These are phyloP conservation scores for Discostella pseudostelligera DNA, from an alignment of 108 stramenopile genomes.

Conservation along the genomic window DNA sequence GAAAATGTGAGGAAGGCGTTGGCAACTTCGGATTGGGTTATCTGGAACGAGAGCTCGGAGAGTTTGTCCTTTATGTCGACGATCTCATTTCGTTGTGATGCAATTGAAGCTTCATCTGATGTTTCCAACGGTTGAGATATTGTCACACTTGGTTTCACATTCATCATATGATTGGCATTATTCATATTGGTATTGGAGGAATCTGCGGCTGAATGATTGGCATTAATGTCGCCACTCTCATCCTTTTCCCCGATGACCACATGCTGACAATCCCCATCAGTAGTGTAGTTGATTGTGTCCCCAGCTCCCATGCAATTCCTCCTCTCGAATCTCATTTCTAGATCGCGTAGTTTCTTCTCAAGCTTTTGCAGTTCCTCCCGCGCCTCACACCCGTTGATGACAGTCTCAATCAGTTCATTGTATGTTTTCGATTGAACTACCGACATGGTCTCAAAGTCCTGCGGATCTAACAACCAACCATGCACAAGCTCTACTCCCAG, in stretches of 20 bases:
- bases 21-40: conserved; percentile 56
- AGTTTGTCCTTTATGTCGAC: conserved; percentile 17
- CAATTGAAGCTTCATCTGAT: neutral
- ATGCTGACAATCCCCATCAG: neutral
- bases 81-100: conserved; percentile 14
- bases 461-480: conserved; percentile 94
- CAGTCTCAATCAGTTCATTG: conserved; percentile 91
- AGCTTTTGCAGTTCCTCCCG: conserved; percentile 34
- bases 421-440: conserved; percentile 70
- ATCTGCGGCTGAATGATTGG: neutral
- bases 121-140: neutral
- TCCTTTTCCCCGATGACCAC: conserved; percentile 5
- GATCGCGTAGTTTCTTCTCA: neutral
- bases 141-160: neutral
- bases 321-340: conserved; percentile 14
- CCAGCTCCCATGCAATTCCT: neutral
- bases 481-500: conserved; percentile 90
- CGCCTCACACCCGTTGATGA: conserved; percentile 76
- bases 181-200: neutral
- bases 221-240: neutral
- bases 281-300: neutral
- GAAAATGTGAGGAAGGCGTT: conserved; percentile 68
- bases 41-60: conserved; percentile 34
- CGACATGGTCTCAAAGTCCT: conserved; percentile 47
- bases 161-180: neutral